A percentile compares a stretch with the other conserved stretches of the same genome.
Conservation (phyloP, 768 basidiomycete species). For the Roridomyces roridus region DNA sequence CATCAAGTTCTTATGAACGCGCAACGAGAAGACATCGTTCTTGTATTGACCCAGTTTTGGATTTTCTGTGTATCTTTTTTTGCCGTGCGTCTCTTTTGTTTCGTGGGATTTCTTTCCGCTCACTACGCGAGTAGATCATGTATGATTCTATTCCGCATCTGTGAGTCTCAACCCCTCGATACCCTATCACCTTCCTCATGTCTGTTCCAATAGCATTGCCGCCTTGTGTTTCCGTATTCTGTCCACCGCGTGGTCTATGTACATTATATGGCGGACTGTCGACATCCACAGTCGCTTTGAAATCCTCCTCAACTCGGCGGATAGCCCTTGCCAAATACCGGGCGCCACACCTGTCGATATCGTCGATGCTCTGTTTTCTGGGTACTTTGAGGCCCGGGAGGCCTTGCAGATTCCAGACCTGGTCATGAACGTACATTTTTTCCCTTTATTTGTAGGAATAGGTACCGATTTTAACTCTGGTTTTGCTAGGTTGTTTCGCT, state of each 20-base stretch:
- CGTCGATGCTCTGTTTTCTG: slow-evolving; percentile 16
- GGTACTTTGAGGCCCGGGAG: slow-evolving; percentile 19
- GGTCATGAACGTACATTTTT: slow-evolving; percentile 16
- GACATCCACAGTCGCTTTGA: slow-evolving; percentile 18
- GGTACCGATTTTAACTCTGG: too few relatives aligned
- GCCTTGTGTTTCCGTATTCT: slow-evolving; percentile 21
- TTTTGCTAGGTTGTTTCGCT: slow-evolving; percentile 16
- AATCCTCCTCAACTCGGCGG: slow-evolving; percentile 2
- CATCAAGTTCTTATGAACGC: slow-evolving; percentile 27
- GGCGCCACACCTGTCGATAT: neutral
- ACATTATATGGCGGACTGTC: slow-evolving; percentile 23
- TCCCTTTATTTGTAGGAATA: too few relatives aligned
- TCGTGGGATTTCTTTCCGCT: neutral
- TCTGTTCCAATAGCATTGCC: slow-evolving; percentile 9
- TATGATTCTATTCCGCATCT: slow-evolving; percentile 45
- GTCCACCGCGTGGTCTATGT: slow-evolving; percentile 24
- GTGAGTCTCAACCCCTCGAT: slow-evolving; percentile 23
- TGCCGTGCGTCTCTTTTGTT: slow-evolving; percentile 15
- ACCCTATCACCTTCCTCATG: neutral
- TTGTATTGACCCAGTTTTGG: slow-evolving; percentile 39
- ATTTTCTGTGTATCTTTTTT: slow-evolving; percentile 36
- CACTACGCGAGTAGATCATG: slow-evolving; percentile 25
- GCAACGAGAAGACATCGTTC: slow-evolving; percentile 35
- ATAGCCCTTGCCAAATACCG: slow-evolving; percentile 23
- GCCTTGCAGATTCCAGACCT: slow-evolving; percentile 23